Evolutionary conservation across 2,329 filamentous ascomycete genomes (phyloP), one percentile per base, ranked within the genome.

Genomic region (Paraphaeosphaeria minitans): DNA sequence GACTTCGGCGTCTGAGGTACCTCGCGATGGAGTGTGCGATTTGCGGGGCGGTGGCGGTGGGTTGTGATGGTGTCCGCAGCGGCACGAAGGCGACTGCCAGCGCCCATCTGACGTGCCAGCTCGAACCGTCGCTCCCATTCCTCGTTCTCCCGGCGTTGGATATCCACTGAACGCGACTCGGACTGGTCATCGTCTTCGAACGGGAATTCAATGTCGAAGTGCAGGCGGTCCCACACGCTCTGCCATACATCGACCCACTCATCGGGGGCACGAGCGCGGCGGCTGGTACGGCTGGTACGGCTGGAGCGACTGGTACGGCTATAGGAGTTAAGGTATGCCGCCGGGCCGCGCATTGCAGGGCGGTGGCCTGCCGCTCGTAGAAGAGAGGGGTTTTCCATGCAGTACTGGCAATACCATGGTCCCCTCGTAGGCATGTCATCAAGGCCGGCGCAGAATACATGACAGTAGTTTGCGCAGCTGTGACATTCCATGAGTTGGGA

Each of bases 391-490:
- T 76, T 75, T 62, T 77, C 74, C 47, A 76, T 77, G 76, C 95
- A 99, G 68, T 90, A 87, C 77, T 95, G 88, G 80, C 95, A 99
- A 76, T 94, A 97, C 93, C 94, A 99, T 64, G 88, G 82, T 29
- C 90, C 91, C 31, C 73, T 68, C 22, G 84, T 79, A 22, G 93
- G 93, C 56, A 96, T 86, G 54, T 83, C 80, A 60, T 93, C 89
- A 51, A 97, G 84, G 35, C 91, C 93, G 61, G 96, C 87, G 77
- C 95, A 99, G 76, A 96, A 91, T 49, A 93, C 93, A 77, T 99
- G 95, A 70, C 94, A 97, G 45, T 91, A 86, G 35, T 89, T 88
- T 81, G 96, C 90, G 80, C 95, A 99, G 71, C 88, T 89, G 76
- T 97, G 93, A 79, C 95, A 99, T 60, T 96, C 86, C 65, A 98